Percentiles rank a stretch among this genome's conserved stretches.
Evolutionary conservation across 2,329 filamentous ascomycete species (phyloP).

Genomic region (Aschersonia sp.): DNA sequence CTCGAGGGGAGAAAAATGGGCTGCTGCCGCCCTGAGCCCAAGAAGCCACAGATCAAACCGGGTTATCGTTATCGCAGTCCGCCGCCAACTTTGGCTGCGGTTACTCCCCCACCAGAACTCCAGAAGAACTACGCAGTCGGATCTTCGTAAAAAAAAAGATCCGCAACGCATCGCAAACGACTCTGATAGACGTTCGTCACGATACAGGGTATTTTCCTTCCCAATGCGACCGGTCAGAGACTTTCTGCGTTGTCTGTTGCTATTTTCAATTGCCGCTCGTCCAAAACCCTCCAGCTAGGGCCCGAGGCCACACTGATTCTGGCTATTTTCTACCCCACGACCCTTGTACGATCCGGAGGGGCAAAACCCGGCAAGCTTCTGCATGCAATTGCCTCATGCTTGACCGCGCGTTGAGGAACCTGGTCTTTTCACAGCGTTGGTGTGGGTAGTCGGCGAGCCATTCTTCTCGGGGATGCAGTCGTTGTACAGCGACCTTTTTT

Average conservation of each 20-base stretch:
- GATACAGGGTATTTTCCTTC: background rate
- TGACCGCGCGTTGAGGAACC: no score
- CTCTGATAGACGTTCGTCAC: no score
- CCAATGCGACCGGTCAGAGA: background rate
- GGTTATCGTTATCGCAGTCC: conserved; percentile 26
- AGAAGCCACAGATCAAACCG: conserved; percentile 6
- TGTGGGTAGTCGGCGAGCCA: no score
- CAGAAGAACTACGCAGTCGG: background rate
- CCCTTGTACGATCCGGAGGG: conserved; percentile 2
- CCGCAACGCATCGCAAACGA: no score
- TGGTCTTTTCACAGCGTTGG: no score
- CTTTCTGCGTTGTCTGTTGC: background rate
- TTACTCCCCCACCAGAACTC: background rate
- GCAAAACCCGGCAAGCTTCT: background rate
- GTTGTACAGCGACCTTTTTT: no score
- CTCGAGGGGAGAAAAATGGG: no score
- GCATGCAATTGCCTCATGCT: background rate
- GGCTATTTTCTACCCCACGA: background rate
- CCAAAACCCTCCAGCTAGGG: background rate
- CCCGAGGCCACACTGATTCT: background rate
- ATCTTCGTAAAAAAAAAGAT: background rate
- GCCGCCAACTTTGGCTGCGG: conserved; percentile 6
- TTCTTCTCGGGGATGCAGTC: no score
- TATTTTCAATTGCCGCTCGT: background rate
- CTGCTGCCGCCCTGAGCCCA: background rate